Evolutionary conservation across 192 early-diverging fungal genomes (phyloP).

Genomic region (Backusella tarrabulga): DNA sequence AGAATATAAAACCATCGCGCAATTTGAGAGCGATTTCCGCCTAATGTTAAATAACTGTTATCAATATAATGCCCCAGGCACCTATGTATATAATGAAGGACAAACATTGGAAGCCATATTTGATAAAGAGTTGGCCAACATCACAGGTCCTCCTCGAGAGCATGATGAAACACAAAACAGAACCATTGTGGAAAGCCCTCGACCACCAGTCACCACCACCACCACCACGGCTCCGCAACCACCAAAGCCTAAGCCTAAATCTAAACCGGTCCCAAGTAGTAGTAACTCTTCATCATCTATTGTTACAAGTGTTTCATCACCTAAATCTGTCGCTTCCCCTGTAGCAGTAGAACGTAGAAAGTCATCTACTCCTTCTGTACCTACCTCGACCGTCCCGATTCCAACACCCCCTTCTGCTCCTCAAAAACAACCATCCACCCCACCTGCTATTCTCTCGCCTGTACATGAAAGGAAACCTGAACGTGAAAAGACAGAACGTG

Average conservation of each 20-base stretch:
- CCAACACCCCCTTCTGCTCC: not conserved
- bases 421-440: not conserved
- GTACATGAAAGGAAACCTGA: not conserved
- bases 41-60: conserved; percentile 59
- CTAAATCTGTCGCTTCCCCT: conserved; percentile 17
- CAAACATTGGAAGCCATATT: conserved; percentile 49
- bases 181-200: conserved; percentile 47
- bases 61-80: conserved; percentile 59
- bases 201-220: not conserved
- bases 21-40: conserved; percentile 53
- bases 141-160: conserved; percentile 19
- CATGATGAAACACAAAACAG: conserved; percentile 41
- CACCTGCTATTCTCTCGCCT: not conserved
- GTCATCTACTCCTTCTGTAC: not conserved
- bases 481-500: conserved; percentile 11
- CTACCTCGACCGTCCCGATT: too few species aligned
- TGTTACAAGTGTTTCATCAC: not conserved
- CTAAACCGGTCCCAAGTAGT: conserved; percentile 19
- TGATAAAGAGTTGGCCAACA: conserved; percentile 43
- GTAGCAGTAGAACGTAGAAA: not conserved
- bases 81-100: conserved; percentile 62
- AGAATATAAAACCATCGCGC: conserved; percentile 38
- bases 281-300: not conserved
- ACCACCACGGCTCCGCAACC: not conserved
- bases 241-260: conserved; percentile 27